phyloP scores from a whole-genome alignment of 768 basidiomycete genomes.

The Lentinula boryana region DNA sequence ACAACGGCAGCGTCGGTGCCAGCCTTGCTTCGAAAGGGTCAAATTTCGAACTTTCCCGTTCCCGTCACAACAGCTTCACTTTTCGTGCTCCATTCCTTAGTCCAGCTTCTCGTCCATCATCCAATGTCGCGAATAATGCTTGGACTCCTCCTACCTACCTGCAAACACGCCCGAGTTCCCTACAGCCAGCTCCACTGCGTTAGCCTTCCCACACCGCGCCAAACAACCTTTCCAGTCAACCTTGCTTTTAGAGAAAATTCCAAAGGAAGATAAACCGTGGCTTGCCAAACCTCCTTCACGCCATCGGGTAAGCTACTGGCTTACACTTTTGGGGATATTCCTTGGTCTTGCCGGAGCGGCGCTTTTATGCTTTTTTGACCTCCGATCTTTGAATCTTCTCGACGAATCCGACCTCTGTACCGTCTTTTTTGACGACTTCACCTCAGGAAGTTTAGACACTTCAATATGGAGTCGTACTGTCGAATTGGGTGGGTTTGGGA shows the following conservation, averaged over 20 bases:
- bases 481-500: constrained; percentile 72
- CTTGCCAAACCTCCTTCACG: constrained; percentile 31
- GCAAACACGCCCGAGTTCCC: constrained; percentile 8
- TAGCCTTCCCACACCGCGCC: constrained; percentile 21
- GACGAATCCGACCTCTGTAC: constrained; percentile 40
- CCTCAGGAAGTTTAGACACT: constrained; percentile 32
- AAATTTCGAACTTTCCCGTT: constrained; percentile 16
- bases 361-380: constrained; percentile 50
- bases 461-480: constrained; percentile 61
- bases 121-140: constrained; percentile 31
- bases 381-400: constrained; percentile 34
- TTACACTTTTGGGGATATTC: constrained; percentile 25
- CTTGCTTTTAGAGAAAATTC: constrained; percentile 45
- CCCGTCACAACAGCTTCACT: constrained; percentile 35
- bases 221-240: constrained; percentile 41
- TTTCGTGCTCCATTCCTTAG: constrained; percentile 70
- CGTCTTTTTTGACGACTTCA: constrained; percentile 71
- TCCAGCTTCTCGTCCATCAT: constrained; percentile 56
- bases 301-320: constrained; percentile 27
- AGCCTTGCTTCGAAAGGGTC: neutral
- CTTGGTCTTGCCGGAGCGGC: constrained; percentile 50
- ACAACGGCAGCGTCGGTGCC: neutral
- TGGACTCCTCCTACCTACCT: constrained; percentile 55
- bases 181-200: neutral
- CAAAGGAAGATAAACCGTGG: constrained; percentile 58